These are phyloP conservation scores for Cladosporium oxysporum DNA, from an alignment of 2,329 filamentous ascomycete species.

Conservation along the genomic window DNA sequence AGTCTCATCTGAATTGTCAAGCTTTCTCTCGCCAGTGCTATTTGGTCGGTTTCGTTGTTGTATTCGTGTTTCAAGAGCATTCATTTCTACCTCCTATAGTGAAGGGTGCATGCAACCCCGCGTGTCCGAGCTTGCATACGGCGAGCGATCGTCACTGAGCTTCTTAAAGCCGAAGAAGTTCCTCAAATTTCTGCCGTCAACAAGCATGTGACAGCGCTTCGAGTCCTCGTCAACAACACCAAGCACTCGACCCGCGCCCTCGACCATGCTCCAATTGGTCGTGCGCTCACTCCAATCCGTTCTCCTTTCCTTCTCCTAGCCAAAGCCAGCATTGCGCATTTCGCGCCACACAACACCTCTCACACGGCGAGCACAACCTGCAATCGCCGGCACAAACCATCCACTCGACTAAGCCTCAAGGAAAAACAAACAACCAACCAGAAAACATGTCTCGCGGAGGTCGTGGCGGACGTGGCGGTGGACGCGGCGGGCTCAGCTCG, in stretches of 20 bases:
- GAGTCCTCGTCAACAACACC: neutral
- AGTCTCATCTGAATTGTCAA: too few species aligned
- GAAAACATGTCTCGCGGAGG: slow-evolving; percentile 18
- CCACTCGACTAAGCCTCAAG: neutral
- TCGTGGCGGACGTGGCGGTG: slow-evolving; percentile 16
- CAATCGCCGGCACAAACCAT: neutral
- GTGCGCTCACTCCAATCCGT: neutral
- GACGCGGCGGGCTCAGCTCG: slow-evolving; percentile 17
- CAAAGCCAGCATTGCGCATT: neutral
- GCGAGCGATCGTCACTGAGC: neutral
- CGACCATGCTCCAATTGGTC: slow-evolving; percentile 11
- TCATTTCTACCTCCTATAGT: too few species aligned
- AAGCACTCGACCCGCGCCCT: neutral
- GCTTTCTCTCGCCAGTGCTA: too few species aligned
- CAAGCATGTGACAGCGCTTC: slow-evolving; percentile 17
- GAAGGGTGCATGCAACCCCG: neutral
- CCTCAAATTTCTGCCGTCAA: slow-evolving; percentile 13
- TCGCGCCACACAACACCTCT: neutral
- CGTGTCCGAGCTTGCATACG: neutral
- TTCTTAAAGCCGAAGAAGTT: neutral
- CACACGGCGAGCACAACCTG: neutral
- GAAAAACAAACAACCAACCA: neutral
- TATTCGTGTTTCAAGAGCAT: neutral
- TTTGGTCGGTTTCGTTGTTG: too few species aligned
- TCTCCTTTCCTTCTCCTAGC: neutral